phyloP scores from a whole-genome alignment of 2,329 filamentous ascomycete species.

The Aspergillus latus region DNA sequence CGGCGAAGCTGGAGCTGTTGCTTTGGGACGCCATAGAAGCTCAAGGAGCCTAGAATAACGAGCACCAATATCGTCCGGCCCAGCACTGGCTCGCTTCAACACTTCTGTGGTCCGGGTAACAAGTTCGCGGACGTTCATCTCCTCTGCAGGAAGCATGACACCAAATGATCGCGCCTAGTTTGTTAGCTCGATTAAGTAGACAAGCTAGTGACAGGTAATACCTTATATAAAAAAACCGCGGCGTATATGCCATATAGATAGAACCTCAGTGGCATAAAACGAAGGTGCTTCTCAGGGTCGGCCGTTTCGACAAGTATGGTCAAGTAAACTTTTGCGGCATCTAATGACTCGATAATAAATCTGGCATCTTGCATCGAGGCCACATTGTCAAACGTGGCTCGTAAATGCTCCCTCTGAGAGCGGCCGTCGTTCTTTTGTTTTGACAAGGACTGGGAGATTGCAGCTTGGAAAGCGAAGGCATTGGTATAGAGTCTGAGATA shows the following conservation, averaged over 20 bases:
- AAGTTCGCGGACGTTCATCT: conserved; percentile 57
- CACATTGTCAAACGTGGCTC: conserved; percentile 53
- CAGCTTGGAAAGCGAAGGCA: conserved; percentile 73
- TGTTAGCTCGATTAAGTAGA: not conserved
- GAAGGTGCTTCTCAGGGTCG: conserved; percentile 59
- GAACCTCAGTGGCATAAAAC: conserved; percentile 65
- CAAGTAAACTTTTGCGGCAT: conserved; percentile 63
- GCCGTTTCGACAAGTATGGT: conserved; percentile 61
- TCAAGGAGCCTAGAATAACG: conserved; percentile 62
- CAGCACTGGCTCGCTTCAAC: conserved; percentile 59
- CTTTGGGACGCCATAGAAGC: conserved; percentile 57
- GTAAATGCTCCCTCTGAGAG: conserved; percentile 41
- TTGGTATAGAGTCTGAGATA: conserved; percentile 73
- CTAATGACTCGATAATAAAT: conserved; percentile 66
- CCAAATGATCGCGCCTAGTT: conserved; percentile 58
- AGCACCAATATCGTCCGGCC: conserved; percentile 60
- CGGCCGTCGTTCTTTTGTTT: conserved; percentile 39
- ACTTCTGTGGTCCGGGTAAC: conserved; percentile 60
- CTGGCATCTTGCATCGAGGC: conserved; percentile 62
- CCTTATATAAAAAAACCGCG: conserved; percentile 66
- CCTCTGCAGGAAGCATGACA: conserved; percentile 56
- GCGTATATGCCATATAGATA: conserved; percentile 64
- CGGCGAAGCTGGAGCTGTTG: conserved; percentile 28
- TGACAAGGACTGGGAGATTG: conserved; percentile 53
- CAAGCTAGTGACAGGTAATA: conserved; percentile 22